A percentile compares a stretch with the other conserved stretches of the same genome.
phyloP scores from a whole-genome alignment of 257 asterid genomes.

The Salvia hispanica region DNA sequence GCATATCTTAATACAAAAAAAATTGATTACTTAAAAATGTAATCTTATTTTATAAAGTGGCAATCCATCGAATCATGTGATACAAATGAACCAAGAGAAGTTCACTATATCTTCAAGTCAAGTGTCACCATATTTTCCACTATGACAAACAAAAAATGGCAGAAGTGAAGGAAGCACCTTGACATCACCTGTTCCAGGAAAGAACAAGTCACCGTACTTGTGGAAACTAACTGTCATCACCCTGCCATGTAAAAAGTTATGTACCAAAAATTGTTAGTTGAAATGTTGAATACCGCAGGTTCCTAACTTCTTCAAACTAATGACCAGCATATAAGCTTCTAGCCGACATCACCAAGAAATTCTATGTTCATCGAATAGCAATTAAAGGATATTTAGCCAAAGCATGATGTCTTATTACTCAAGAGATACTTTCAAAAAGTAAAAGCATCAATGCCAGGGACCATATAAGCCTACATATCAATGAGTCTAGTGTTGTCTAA shows the following conservation, averaged over 20 bases:
- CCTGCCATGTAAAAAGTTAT: conserved; percentile 51
- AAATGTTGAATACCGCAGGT: not conserved
- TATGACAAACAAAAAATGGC: conserved; percentile 17
- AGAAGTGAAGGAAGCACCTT: conserved; percentile 62
- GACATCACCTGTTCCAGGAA: conserved; percentile 98
- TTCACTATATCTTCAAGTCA: conserved; percentile 7
- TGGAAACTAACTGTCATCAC: conserved; percentile 99
- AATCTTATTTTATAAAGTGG: conserved; percentile 3
- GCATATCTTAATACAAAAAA: conserved; percentile 5
- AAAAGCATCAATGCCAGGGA: conserved; percentile 7
- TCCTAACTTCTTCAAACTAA: conserved; percentile 10
- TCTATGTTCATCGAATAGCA: not conserved
- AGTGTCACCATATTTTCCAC: conserved; percentile 11
- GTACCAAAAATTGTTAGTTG: conserved; percentile 10
- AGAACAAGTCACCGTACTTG: conserved; percentile 93
- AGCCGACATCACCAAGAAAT: not conserved
- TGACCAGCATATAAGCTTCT: conserved; percentile 14
- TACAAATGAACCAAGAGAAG: conserved; percentile 21
- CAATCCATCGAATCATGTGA: conserved; percentile 13
- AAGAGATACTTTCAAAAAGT: not conserved
- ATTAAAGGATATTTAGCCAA: conserved; percentile 9
- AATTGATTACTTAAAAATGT: not conserved
- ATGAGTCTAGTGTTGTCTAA: not conserved
- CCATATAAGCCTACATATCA: conserved; percentile 15
- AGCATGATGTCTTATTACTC: not conserved